phyloP scores from a whole-genome alignment of 148 eudicot species.

The Amaranthus cruentus region DNA sequence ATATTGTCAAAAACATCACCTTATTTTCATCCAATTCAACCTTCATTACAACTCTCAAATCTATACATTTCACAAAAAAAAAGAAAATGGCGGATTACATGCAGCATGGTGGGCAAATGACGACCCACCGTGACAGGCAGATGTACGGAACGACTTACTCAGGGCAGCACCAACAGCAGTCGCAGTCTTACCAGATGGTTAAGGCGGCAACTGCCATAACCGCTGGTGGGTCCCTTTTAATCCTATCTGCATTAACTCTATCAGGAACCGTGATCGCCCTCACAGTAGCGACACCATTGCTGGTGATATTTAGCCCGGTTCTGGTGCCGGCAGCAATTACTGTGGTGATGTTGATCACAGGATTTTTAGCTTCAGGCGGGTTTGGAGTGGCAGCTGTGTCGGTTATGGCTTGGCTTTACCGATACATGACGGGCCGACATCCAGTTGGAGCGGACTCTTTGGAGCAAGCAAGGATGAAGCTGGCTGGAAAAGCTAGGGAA shows the following conservation, averaged over 20 bases:
- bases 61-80: not conserved
- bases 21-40: not conserved
- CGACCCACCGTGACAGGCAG: constrained; percentile 7
- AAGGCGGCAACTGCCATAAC: constrained; percentile 48
- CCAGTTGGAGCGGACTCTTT: constrained; percentile 51
- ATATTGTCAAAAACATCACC: not conserved
- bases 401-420: constrained; percentile 61
- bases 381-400: constrained; percentile 55
- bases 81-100: constrained; percentile 18
- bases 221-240: constrained; percentile 44
- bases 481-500: constrained; percentile 49
- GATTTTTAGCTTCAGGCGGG: constrained; percentile 57
- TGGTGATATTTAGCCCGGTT: constrained; percentile 61
- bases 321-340: constrained; percentile 53
- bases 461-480: constrained; percentile 42
- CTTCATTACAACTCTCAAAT: not conserved
- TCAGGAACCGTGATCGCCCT: constrained; percentile 47
- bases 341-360: constrained; percentile 28
- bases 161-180: constrained; percentile 20
- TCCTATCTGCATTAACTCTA: constrained; percentile 40
- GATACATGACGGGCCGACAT: constrained; percentile 51
- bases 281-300: constrained; percentile 44
- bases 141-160: not conserved
- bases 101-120: constrained; percentile 9
- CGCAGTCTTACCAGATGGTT: constrained; percentile 34